Evolutionary conservation across 345 rosid genomes (phyloP).

Genomic region (Clausena lansium): DNA sequence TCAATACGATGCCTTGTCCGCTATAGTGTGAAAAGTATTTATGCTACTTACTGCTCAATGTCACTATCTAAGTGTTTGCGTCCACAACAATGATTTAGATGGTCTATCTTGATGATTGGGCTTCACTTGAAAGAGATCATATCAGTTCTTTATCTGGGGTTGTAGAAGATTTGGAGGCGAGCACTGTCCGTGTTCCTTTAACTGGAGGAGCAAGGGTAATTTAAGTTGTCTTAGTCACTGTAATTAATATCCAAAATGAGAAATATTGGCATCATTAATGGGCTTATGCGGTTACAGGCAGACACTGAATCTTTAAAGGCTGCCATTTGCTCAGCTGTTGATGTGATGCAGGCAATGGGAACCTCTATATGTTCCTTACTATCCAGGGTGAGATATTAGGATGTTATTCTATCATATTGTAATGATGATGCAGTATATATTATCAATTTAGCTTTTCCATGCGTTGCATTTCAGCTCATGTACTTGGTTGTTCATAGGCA

Average conservation of each 20-base stretch:
- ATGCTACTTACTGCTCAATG: background rate
- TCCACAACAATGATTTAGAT: slow-evolving; percentile 48
- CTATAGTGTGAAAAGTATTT: background rate
- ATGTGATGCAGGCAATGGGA: slow-evolving; percentile 90
- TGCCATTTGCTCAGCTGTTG: slow-evolving; percentile 86
- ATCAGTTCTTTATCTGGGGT: slow-evolving; percentile 70
- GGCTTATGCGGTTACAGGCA: slow-evolving; percentile 47
- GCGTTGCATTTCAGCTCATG: background rate
- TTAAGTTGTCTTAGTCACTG: slow-evolving; percentile 6
- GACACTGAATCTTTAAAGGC: slow-evolving; percentile 71
- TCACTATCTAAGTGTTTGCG: slow-evolving; percentile 24
- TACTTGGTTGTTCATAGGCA: background rate
- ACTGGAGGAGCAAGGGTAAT: slow-evolving; percentile 84
- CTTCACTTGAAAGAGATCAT: slow-evolving; percentile 77
- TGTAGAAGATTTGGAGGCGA: slow-evolving; percentile 83
- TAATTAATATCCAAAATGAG: slow-evolving; percentile 12
- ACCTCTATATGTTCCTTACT: slow-evolving; percentile 63
- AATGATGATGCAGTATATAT: background rate
- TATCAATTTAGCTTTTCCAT: background rate
- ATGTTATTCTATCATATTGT: background rate
- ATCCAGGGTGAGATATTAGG: slow-evolving; percentile 58
- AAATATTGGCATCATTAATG: slow-evolving; percentile 17
- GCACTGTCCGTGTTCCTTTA: slow-evolving; percentile 88
- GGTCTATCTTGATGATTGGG: slow-evolving; percentile 80
- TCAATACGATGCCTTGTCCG: background rate